Base-by-base conservation (phyloP, 1,139 yeast genomes). In the Geotrichum australiense region DNA sequence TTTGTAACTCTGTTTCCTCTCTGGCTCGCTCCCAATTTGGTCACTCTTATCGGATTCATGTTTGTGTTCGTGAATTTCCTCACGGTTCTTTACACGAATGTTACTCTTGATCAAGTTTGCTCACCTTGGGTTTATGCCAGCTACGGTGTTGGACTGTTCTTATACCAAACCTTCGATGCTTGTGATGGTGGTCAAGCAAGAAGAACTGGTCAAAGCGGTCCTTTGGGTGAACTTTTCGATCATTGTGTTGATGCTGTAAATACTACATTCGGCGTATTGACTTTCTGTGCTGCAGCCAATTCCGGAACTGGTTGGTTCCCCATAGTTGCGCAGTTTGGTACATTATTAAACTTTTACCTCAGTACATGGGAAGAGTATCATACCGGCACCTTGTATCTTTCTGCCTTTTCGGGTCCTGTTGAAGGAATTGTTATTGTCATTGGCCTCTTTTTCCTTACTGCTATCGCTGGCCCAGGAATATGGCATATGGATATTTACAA, bases 301-400 rank as follows among this genome's bases (percentile, higher is more conserved):
- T 66, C 82, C 62, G 94, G 95, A 0, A 80, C 75, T 55, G 75
- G 82, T 5, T 73, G 78, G 66, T 56, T 74, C 49, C 67, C 83
- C 34, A 58, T 85, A 47, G 51, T 78, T 41, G 65, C 85, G 10
- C 96, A 86, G 59, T 83, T 86, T 62, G 81, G 82, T 6, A 69
- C 89, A 5, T 71, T 86, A 39, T 73, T 56, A 52, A 89, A 89
- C 63, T 89, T 89, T 59, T 89, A 87, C 59, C 64, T 85, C 44
- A 80, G 94, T 36, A 89, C 97, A 0, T 89, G 97, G 97, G 97
- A 89, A 64, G 96, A 87, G 58, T 89, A 76, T 59, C 93, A 87
- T 56, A 89, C 97, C 1, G 94, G 87, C 53, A 81, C 80, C 25
- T 68, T 89, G 48, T 89, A 72, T 60, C 68, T 89, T 43, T 79